Conservation (phyloP, 2,329 filamentous ascomycete genomes). For the Ceratocystiopsis sp. region DNA sequence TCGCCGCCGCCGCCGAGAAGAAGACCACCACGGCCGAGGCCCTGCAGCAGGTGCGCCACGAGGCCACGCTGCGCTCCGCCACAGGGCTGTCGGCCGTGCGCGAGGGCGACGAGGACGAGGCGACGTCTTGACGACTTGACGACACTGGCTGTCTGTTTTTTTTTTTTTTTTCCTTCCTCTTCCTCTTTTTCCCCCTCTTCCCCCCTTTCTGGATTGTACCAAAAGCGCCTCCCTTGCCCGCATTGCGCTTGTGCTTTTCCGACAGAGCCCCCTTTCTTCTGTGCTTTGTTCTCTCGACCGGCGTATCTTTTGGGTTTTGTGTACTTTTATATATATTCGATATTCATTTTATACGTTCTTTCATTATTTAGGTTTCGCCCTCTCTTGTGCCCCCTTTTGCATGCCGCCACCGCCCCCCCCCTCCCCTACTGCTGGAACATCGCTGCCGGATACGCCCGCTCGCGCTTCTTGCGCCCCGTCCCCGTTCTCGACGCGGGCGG, state of each 20-base stretch:
- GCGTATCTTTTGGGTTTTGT: too few relatives aligned
- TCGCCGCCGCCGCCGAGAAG: conserved; percentile 55
- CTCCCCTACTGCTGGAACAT: conserved; percentile 28
- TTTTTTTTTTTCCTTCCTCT: neutral
- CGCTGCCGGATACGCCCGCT: conserved; percentile 43
- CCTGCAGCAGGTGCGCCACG: conserved; percentile 23
- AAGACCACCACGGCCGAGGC: conserved; percentile 18
- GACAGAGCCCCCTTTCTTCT: too few relatives aligned
- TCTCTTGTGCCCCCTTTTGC: too few relatives aligned
- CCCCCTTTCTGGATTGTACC: too few relatives aligned
- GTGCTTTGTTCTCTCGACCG: too few relatives aligned
- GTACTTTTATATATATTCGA: too few relatives aligned
- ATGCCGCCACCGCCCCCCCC: too few relatives aligned
- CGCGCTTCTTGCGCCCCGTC: conserved; percentile 30
- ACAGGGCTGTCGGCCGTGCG: conserved; percentile 15
- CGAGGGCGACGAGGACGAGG: conserved; percentile 9
- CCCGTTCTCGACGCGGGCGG: conserved; percentile 28
- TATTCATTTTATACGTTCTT: too few relatives aligned
- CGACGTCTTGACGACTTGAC: too few relatives aligned
- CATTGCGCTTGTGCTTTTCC: too few relatives aligned
- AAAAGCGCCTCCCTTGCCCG: too few relatives aligned
- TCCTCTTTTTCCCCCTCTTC: neutral
- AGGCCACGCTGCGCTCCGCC: conserved; percentile 9
- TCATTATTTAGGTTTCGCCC: neutral
- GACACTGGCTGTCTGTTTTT: too few relatives aligned